phyloP scores from a whole-genome alignment of 306 rosid species.

The Dryas alaskensis region DNA sequence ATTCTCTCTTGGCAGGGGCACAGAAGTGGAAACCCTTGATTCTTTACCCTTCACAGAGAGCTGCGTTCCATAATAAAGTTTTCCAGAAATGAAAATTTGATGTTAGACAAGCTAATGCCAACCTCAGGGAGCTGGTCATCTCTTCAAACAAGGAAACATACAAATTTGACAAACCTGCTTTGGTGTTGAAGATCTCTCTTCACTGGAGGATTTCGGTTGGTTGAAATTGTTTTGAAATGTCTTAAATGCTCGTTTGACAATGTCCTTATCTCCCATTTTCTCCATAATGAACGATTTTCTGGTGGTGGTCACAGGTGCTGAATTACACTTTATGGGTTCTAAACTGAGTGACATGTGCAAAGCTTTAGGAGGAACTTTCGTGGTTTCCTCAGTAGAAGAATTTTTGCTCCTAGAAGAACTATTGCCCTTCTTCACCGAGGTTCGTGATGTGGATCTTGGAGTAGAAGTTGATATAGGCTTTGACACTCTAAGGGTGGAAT shows the following conservation, averaged over 20 bases:
- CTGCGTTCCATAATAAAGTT: conserved; percentile 29
- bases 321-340: conserved; percentile 48
- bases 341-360: conserved; percentile 65
- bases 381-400: conserved; percentile 41
- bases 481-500: conserved; percentile 49
- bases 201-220: conserved; percentile 48
- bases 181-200: conserved; percentile 43
- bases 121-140: background rate
- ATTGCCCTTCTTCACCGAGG: conserved; percentile 50
- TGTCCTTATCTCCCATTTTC: conserved; percentile 92
- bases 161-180: conserved; percentile 48
- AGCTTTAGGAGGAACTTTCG: conserved; percentile 53
- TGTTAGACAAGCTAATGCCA: background rate
- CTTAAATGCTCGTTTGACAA: conserved; percentile 87
- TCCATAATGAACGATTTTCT: conserved; percentile 79
- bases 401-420: conserved; percentile 44
- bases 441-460: conserved; percentile 30
- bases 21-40: conserved; percentile 49
- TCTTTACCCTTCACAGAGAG: conserved; percentile 51
- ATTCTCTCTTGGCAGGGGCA: conserved; percentile 51
- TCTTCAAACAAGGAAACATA: background rate
- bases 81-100: conserved; percentile 19
- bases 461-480: conserved; percentile 40
- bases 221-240: conserved; percentile 71
- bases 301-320: conserved; percentile 43